phyloP scores from a whole-genome alignment of 148 eudicot species.

The Nepenthes gracilis region DNA sequence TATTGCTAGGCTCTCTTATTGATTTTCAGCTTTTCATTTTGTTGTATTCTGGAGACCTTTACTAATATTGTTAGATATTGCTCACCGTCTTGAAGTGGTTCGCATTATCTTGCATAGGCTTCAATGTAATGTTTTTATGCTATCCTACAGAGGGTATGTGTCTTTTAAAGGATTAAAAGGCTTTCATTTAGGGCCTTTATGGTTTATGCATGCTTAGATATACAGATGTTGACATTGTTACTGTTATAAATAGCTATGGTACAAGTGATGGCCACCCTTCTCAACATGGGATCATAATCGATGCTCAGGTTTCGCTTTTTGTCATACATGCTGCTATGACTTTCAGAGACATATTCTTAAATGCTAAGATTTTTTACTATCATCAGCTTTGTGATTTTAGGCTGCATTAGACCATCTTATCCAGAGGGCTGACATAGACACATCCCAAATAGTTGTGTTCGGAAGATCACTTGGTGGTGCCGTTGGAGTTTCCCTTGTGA shows the following conservation, averaged over 20 bases:
- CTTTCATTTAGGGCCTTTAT: slow-evolving; percentile 1
- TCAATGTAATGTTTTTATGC: slow-evolving; percentile 94
- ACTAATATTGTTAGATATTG: slow-evolving; percentile 66
- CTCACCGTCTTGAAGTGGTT: slow-evolving; percentile 98
- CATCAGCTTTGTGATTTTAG: slow-evolving; percentile 21
- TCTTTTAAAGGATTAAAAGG: neutral
- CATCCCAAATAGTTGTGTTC: slow-evolving; percentile 78
- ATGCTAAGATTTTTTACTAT: slow-evolving; percentile 1
- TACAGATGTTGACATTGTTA: slow-evolving; percentile 7
- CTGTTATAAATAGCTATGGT: slow-evolving; percentile 54
- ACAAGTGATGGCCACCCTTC: slow-evolving; percentile 97
- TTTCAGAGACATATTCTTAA: neutral
- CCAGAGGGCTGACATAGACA: slow-evolving; percentile 88
- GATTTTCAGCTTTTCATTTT: slow-evolving; percentile 1
- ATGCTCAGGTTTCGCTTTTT: slow-evolving; percentile 66
- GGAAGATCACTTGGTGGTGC: slow-evolving; percentile 99
- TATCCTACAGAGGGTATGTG: slow-evolving; percentile 95
- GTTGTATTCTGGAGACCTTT: slow-evolving; percentile 34
- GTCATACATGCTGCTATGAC: neutral
- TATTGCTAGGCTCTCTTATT: neutral
- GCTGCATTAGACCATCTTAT: slow-evolving; percentile 90
- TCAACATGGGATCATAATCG: slow-evolving; percentile 82
- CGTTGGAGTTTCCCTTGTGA: slow-evolving; percentile 72
- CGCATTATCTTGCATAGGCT: slow-evolving; percentile 77
- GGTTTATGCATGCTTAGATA: neutral